Percentiles rank a stretch among this genome's conserved stretches.
Evolutionary conservation across 176 grass and related monocot species (phyloP).

Genomic region (Aegilops bicornis): DNA sequence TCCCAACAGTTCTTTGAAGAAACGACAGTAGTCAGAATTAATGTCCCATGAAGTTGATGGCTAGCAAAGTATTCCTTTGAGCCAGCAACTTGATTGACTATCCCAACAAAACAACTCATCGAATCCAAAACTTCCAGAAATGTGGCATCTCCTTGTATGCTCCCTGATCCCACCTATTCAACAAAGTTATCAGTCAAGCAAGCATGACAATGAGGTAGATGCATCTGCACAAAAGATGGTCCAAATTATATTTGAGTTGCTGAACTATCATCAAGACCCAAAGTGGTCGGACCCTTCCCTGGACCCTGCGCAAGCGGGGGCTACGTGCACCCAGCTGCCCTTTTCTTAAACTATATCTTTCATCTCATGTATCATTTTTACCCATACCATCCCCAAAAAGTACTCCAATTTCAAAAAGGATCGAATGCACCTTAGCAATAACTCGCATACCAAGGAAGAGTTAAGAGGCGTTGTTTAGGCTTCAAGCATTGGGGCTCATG

Average conservation of each 20-base stretch:
- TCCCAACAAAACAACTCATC: background rate
- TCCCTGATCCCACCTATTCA: conserved; percentile 16
- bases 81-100: background rate
- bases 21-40: conserved; percentile 4
- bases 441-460: background rate
- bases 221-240: conserved; percentile 2
- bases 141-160: conserved; percentile 6
- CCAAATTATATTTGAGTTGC: background rate
- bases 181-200: background rate
- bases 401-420: background rate
- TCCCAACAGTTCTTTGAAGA: conserved; percentile 2
- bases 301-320: too few species aligned
- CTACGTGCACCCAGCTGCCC: too few species aligned
- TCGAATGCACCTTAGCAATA: background rate
- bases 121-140: background rate
- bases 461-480: background rate
- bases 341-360: conserved; percentile 1
- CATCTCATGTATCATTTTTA: background rate
- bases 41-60: background rate
- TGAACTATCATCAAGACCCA: background rate
- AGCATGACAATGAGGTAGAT: background rate
- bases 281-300: too few species aligned
- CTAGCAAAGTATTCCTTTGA: background rate
- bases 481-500: background rate
- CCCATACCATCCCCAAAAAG: background rate